Percentiles rank a stretch among this genome's conserved stretches.
These are phyloP conservation scores for Cenchrus americanus DNA, from an alignment of 176 grass and related monocot species.

Conservation along the genomic window DNA sequence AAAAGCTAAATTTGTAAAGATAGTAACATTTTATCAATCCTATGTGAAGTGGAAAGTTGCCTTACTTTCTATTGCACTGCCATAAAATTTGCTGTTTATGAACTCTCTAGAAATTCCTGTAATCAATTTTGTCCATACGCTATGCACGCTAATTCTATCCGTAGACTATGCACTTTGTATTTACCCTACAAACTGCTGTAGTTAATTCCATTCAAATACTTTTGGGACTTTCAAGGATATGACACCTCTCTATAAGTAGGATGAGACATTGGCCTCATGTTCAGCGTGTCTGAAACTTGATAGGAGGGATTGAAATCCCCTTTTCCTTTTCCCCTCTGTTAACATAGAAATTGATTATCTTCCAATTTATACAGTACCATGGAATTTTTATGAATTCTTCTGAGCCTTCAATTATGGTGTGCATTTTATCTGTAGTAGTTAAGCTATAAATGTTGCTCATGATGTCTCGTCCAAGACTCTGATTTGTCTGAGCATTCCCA, in stretches of 20 bases:
- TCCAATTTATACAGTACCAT: not conserved
- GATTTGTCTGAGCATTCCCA: not conserved
- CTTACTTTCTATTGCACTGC: not conserved
- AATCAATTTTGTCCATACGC: not conserved
- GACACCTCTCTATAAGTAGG: not conserved
- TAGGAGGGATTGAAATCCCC: not conserved
- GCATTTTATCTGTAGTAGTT: constrained; percentile 3
- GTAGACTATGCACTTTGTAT: not conserved
- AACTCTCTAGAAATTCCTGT: not conserved
- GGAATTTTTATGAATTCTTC: not conserved
- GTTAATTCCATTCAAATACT: not conserved
- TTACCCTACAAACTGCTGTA: not conserved
- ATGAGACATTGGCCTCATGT: not conserved
- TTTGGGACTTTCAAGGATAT: not conserved
- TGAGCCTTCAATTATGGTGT: not conserved
- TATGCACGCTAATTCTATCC: not conserved
- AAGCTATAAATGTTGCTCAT: constrained; percentile 1
- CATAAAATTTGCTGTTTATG: not conserved
- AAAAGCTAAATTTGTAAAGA: not conserved
- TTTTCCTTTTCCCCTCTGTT: not conserved
- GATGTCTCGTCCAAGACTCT: not conserved
- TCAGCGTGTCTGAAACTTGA: not conserved
- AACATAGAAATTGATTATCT: not conserved
- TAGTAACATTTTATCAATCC: not conserved
- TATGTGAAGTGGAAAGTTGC: not conserved